These are phyloP conservation scores for Sporothrix euskadiensis DNA, from an alignment of 2,329 filamentous ascomycete species.

Conservation along the genomic window DNA sequence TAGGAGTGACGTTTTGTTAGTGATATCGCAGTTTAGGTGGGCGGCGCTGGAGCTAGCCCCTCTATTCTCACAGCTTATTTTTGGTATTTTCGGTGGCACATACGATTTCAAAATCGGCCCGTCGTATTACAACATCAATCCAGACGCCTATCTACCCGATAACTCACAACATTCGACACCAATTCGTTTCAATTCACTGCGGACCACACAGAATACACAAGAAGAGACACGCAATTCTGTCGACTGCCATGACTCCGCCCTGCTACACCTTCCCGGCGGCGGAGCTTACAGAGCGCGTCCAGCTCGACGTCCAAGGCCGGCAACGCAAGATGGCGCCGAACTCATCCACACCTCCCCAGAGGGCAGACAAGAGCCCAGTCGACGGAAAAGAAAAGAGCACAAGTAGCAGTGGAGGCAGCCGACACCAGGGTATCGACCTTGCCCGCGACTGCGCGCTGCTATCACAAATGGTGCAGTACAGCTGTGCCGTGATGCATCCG, in stretches of 20 bases:
- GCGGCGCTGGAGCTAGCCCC: background rate
- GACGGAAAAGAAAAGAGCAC: background rate
- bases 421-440: slow-evolving; percentile 49
- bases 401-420: background rate
- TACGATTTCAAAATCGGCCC: background rate
- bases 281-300: slow-evolving; percentile 52
- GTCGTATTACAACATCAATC: background rate
- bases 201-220: background rate
- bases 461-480: slow-evolving; percentile 59
- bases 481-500: slow-evolving; percentile 56
- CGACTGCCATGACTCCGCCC: slow-evolving; percentile 57
- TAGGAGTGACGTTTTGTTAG: background rate
- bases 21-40: background rate
- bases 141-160: too few relatives aligned
- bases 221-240: background rate
- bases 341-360: background rate
- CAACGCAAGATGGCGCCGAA: slow-evolving; percentile 52
- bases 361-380: too few relatives aligned
- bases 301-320: slow-evolving; percentile 50
- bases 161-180: background rate
- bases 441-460: slow-evolving; percentile 55
- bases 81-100: background rate
- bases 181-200: too few relatives aligned
- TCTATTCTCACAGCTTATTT: slow-evolving; percentile 13
- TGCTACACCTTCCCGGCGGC: slow-evolving; percentile 56